Base-by-base conservation (phyloP, 306 rosid genomes). In the Abrus precatorius region DNA sequence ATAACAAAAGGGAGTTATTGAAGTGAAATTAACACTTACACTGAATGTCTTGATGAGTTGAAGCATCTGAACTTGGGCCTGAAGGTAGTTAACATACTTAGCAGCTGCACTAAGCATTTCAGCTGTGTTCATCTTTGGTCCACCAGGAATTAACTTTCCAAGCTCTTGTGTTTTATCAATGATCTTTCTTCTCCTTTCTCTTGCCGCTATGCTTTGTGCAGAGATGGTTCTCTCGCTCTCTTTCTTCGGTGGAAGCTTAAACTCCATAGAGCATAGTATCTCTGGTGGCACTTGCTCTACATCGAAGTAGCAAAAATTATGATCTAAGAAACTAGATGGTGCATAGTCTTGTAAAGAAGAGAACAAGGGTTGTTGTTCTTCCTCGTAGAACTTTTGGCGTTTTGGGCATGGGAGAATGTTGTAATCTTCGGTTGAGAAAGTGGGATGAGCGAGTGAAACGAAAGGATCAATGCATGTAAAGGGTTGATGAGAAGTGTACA, bases 151-250 rank as follows among this genome's bases (percentile, higher is more conserved):
- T 76, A 91, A 76, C 82, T 83, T 93, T 8, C 96, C 97, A 5
- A 95, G 92, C 85, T 93, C 97, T 53, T 80, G 90, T 0, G 96
- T 95, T 82, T 91, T 95, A 72, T 90, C 95, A 1, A 91, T 80
- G 27, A 95, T 91, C 86, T 65, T 93, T 49, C 94, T 93, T 83
- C 99, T 89, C 86, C 99, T 89, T 71, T 91, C 92, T 6, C 99
- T 72, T 0, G 99, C 99, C 0, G 96, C 97, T 0, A 90, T 55
- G 44, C 98, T 93, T 77, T 93, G 99, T 0, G 88, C 53, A 0
- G 99, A 90, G 60, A 91, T 65, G 1, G 7, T 53, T 34, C 14
- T 60, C 53, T 76, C 63, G 0, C 3, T 8, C 2, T 57, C 72
- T 48, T 50, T 38, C 27, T 41, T 73, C 20, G 20, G 30, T 3